Evolutionary conservation across 2,329 filamentous ascomycete genomes (phyloP).

Genomic region (Fusarium coffeatum): DNA sequence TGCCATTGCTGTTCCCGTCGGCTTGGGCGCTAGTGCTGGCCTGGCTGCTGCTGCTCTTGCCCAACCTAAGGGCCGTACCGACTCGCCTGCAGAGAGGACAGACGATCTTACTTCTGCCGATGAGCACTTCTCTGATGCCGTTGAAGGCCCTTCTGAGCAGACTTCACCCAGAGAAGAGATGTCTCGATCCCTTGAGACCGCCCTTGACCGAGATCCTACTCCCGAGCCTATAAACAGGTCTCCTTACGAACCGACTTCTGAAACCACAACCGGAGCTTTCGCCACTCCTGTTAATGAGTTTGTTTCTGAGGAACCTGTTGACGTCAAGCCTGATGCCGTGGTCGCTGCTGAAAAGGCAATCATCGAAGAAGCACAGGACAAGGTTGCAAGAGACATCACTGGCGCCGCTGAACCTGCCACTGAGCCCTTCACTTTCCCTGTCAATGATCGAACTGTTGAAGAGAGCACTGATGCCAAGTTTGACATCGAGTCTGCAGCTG

Average conservation of each 20-base stretch:
- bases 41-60: slow-evolving; percentile 45
- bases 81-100: slow-evolving; percentile 34
- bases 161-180: slow-evolving; percentile 19
- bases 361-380: not conserved
- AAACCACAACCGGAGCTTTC: not conserved
- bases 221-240: slow-evolving; percentile 1
- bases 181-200: not conserved
- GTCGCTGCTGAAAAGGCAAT: not conserved
- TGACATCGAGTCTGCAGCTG: not conserved
- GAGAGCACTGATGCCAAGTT: not conserved
- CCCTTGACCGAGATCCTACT: not conserved
- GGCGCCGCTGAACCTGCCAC: not conserved
- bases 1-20: slow-evolving; percentile 38
- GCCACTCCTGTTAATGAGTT: slow-evolving; percentile 9
- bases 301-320: not conserved
- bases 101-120: slow-evolving; percentile 52
- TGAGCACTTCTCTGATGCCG: slow-evolving; percentile 53
- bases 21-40: slow-evolving; percentile 39
- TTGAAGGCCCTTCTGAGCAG: slow-evolving; percentile 44
- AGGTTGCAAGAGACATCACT: not conserved
- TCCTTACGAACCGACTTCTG: not conserved
- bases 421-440: not conserved
- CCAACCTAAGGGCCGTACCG: slow-evolving; percentile 30
- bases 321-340: not conserved
- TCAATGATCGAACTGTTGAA: not conserved